Base-by-base conservation (phyloP, 2,329 filamentous ascomycete genomes). In the Stagonosporopsis cucurbitacearum region DNA sequence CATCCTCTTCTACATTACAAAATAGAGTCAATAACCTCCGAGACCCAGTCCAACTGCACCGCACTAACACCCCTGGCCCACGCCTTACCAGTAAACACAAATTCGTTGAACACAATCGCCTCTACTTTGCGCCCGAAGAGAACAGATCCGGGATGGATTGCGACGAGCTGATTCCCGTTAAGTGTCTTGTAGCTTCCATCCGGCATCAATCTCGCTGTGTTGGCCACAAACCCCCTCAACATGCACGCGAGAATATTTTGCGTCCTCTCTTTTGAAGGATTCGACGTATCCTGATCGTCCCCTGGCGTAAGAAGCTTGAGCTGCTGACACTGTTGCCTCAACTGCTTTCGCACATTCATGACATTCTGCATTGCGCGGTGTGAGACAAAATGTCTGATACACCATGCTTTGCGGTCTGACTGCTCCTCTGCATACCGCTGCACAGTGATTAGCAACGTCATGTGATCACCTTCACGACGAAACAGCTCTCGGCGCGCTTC, bases 291-390 rank as follows among this genome's bases (percentile, higher is more conserved):
- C 8, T 55, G 50, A 15, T 43, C 28, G 2, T 63, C 60, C 53
- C 30, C 66, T 49, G 26, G 72, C 64, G 41, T 32, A 5, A 74
- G 54, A 0, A 78, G 64, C 45, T 81, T 80, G 8, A 82, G 77
- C 46, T 78, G 74, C 47, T 78, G 79, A 65, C 83, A 86, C 66
- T 86, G 84, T 3, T 79, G 72, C 19, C 77, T 78, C n/a, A 87
- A 78, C 71, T 87, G 85, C 66, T 87, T 87, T 50, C 85, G 81
- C 43, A 87, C 82, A 59, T 87, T 84, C 84, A 88, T 86, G 3
- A 87, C 85, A 15, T 81, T 83, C 62, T 85, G 83, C 86, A 88
- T 88, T 3, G 86, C 85, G 35, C 86, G 80, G 62, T 88, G 86
- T 2, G 80, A 84, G 11, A 88, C 81, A 58, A 85, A 78, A 61